Evolutionary conservation across 345 rosid genomes (phyloP).

Genomic region (Boechera stricta): DNA sequence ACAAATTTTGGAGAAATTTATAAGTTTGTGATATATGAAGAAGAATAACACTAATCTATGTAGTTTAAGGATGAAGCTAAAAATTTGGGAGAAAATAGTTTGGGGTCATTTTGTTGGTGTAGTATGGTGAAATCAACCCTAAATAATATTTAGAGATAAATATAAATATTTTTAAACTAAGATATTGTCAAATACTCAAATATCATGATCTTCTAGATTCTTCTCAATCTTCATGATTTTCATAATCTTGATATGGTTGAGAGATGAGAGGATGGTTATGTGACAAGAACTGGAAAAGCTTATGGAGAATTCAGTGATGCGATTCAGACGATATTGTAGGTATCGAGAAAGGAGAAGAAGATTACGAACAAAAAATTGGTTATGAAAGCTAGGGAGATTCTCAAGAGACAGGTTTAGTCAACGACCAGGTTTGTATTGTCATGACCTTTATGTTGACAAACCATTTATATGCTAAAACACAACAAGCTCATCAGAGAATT

Average conservation of each 20-base stretch:
- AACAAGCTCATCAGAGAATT: neutral
- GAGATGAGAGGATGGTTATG: constrained; percentile 38
- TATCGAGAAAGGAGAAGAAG: constrained; percentile 7
- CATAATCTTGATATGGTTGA: neutral
- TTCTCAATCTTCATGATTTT: no score
- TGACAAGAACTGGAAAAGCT: constrained; percentile 33
- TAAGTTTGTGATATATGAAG: no score
- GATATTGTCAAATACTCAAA: no score
- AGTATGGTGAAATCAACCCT: no score
- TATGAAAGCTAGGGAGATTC: constrained; percentile 50
- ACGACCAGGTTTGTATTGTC: constrained; percentile 63
- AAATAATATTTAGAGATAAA: no score
- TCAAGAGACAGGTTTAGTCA: constrained; percentile 56
- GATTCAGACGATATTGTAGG: constrained; percentile 44
- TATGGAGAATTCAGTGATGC: constrained; percentile 45
- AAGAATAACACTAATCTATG: no score
- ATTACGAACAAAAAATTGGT: constrained; percentile 41
- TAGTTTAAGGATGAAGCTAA: no score
- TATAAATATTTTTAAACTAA: no score
- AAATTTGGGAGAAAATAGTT: no score
- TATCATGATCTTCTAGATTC: no score
- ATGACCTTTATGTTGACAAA: constrained; percentile 46
- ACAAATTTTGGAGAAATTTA: no score
- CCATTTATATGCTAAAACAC: constrained; percentile 50
- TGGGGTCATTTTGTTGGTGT: no score